Conservation (phyloP, 202 grass and related monocot species). For the Panicum hallii region DNA sequence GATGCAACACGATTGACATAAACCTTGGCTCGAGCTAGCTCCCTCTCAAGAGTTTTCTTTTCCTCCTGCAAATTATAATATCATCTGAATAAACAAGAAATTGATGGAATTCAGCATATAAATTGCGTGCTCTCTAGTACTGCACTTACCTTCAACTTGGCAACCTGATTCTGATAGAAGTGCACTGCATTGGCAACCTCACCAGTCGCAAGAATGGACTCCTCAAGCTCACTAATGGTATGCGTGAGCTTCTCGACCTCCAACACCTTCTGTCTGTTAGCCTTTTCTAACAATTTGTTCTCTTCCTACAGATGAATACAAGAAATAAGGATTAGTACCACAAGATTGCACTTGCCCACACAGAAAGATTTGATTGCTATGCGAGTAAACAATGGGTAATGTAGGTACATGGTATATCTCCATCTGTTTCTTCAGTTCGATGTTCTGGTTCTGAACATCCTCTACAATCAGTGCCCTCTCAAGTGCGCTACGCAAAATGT, state of each 20-base stretch:
- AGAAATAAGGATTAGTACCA: slow-evolving; percentile 34
- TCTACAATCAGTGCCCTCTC: slow-evolving; percentile 91
- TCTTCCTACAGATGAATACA: slow-evolving; percentile 64
- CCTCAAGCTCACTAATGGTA: slow-evolving; percentile 79
- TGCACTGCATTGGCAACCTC: slow-evolving; percentile 61
- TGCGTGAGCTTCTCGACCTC: slow-evolving; percentile 88
- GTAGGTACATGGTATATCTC: slow-evolving; percentile 83
- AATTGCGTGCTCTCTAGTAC: neutral
- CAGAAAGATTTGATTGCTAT: neutral
- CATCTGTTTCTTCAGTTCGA: slow-evolving; percentile 81
- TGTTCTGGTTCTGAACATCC: slow-evolving; percentile 85
- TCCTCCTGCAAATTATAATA: slow-evolving; percentile 65
- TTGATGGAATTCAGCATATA: neutral
- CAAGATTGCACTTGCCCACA: neutral
- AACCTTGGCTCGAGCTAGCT: slow-evolving; percentile 79
- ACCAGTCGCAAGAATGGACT: slow-evolving; percentile 67
- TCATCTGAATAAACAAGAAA: slow-evolving; percentile 26
- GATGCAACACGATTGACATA: slow-evolving; percentile 78
- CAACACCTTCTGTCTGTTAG: slow-evolving; percentile 69
- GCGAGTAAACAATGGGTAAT: neutral
- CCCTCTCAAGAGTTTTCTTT: slow-evolving; percentile 94
- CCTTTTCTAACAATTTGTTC: slow-evolving; percentile 87
- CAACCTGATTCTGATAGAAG: slow-evolving; percentile 68
- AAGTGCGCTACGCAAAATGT: slow-evolving; percentile 71
- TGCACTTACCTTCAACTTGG: slow-evolving; percentile 67